Base-by-base conservation (phyloP, 2,329 filamentous ascomycete genomes). In the Fusarium siculi region DNA sequence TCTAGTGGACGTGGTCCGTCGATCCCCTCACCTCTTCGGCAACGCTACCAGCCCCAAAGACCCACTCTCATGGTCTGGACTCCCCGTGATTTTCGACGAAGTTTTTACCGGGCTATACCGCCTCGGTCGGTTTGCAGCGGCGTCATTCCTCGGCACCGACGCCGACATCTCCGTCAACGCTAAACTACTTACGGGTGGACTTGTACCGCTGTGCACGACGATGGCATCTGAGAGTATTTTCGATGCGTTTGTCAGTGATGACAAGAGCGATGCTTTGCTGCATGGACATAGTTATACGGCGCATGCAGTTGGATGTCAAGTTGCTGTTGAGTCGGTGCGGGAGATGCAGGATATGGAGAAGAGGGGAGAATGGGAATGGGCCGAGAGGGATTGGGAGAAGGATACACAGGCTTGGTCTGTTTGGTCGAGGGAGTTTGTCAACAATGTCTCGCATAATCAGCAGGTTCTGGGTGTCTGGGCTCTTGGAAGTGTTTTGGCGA, bases 221-320 rank as follows among this genome's bases (percentile, higher is more conserved):
- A 83, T 93, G 8, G 93, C 94, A 0, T 94, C 92, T 40, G 86
- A 94, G 66, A 87, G 86, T 66, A 91, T 97, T 50, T 96, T 95
- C 80, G 78, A 89, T 3, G 89, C 90, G 0, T 97, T 97, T 78
- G 83, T 89, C 18, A 91, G 91, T 58, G 85, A 88, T 2, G 90
- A 94, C 54, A 97, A 96, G 82, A 90, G 89, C 1, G 93, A 96
- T 74, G 94, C 94, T 0, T 82, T 97, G 9, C 84, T 97, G 7
- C 94, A 97, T 75, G 94, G 94, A 0, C 94, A 97, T 79, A 96
- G 93, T 80, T 97, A 97, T 81, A 97, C 94, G 0, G 94, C 94
- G 0, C 93, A 97, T 80, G 88, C 94, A 0, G 88, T 96, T 3
- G 94, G 94, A 1, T 97, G 93, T 75, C 89, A 92, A 49, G 93